These are phyloP conservation scores for Polyporus arcularius DNA, from an alignment of 768 basidiomycete genomes.

Conservation along the genomic window DNA sequence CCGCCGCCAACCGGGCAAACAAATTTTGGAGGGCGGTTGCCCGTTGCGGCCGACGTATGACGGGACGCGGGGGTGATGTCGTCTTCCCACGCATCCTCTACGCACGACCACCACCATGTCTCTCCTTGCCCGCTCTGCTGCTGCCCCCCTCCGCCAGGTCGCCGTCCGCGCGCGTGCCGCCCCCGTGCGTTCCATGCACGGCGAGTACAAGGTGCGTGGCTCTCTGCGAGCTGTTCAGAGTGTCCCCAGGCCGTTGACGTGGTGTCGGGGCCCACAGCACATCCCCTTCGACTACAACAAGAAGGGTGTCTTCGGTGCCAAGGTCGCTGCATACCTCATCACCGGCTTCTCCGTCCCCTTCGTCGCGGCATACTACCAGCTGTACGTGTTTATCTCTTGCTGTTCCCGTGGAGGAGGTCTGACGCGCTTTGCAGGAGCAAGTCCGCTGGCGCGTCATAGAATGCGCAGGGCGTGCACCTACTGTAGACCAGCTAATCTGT, in stretches of 20 bases:
- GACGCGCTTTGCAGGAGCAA: conserved; percentile 16
- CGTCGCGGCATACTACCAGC: conserved; percentile 57
- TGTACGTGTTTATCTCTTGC: conserved; percentile 51
- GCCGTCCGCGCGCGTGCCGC: conserved; percentile 24
- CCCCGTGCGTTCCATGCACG: conserved; percentile 24
- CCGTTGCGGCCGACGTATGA: not conserved
- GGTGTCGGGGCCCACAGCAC: conserved; percentile 23
- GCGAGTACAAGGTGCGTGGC: conserved; percentile 24
- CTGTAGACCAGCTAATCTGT: conserved; percentile 16
- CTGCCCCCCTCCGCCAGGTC: conserved; percentile 27
- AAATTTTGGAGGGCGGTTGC: not conserved
- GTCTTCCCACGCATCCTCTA: conserved; percentile 8
- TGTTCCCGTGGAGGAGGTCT: not conserved
- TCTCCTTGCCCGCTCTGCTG: conserved; percentile 28
- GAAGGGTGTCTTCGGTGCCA: conserved; percentile 39
- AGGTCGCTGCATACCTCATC: conserved; percentile 48
- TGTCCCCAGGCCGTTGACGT: conserved; percentile 8
- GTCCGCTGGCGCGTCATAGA: conserved; percentile 17
- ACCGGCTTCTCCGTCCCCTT: conserved; percentile 71
- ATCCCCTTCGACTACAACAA: conserved; percentile 36
- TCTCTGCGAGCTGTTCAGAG: not conserved
- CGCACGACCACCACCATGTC: conserved; percentile 17
- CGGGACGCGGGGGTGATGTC: not conserved
- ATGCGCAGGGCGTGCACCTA: conserved; percentile 5
- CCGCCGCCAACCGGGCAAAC: not conserved